phyloP scores from a whole-genome alignment of 768 basidiomycete genomes.

The Mycena chlorophos region DNA sequence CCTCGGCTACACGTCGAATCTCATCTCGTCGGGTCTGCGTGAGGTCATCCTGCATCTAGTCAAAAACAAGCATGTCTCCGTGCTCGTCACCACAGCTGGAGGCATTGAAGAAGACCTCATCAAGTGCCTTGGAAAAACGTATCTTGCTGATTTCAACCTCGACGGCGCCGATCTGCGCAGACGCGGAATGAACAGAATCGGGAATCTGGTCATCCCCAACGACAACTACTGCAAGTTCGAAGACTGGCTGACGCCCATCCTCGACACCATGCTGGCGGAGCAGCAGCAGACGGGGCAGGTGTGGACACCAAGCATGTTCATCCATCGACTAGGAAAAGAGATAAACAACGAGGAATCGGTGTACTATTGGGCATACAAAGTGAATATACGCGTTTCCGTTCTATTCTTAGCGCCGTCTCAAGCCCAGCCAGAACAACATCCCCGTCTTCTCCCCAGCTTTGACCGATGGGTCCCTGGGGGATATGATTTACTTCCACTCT shows the following conservation, averaged over 20 bases:
- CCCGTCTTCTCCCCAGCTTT: constrained; percentile 98
- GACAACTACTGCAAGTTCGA: constrained; percentile 99
- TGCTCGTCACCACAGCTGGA: constrained; percentile 94
- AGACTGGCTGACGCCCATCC: constrained; percentile 96
- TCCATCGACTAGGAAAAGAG: constrained; percentile 91
- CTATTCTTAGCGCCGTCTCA: constrained; percentile 13
- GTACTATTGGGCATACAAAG: constrained; percentile 99
- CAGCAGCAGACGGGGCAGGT: constrained; percentile 67
- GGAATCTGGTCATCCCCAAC: constrained; percentile 94
- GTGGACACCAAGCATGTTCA: constrained; percentile 96
- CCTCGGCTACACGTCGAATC: constrained; percentile 97
- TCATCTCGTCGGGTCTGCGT: constrained; percentile 95
- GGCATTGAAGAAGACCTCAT: constrained; percentile 99
- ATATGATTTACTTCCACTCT: constrained; percentile 99
- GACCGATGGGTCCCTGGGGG: constrained; percentile 96
- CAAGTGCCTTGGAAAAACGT: constrained; percentile 97
- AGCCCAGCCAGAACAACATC: constrained; percentile 81
- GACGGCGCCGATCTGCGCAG: constrained; percentile 86
- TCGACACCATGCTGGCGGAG: constrained; percentile 87
- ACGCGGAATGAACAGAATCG: constrained; percentile 95
- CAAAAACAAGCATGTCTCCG: constrained; percentile 86
- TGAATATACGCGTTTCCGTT: constrained; percentile 42
- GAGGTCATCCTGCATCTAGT: constrained; percentile 92
- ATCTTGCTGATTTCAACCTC: constrained; percentile 89
- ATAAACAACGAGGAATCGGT: constrained; percentile 97